These are phyloP conservation scores for Phytophthora sojae DNA, from an alignment of 352 stramenopile species.

Conservation along the genomic window DNA sequence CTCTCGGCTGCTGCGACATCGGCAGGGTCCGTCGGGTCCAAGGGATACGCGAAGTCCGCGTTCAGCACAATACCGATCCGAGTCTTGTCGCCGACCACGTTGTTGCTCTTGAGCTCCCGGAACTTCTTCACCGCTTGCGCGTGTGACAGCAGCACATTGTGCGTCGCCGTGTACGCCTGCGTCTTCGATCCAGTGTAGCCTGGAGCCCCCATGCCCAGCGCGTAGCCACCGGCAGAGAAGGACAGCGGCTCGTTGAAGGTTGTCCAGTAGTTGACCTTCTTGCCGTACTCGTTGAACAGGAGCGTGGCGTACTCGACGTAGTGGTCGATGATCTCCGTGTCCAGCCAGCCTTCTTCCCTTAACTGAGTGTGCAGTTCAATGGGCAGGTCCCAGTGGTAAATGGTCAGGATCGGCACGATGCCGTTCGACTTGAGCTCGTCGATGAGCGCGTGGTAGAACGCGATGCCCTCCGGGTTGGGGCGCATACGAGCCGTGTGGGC, in stretches of 20 bases:
- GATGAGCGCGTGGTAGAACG: conserved; percentile 93
- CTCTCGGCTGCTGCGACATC: conserved; percentile 73
- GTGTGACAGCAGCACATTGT: conserved; percentile 92
- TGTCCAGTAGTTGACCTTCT: conserved; percentile 91
- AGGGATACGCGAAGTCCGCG: conserved; percentile 79
- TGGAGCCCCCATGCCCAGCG: conserved; percentile 56
- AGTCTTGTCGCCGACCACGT: conserved; percentile 46
- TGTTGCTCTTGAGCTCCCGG: conserved; percentile 65
- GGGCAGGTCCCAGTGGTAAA: conserved; percentile 85
- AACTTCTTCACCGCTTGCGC: conserved; percentile 87
- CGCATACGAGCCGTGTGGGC: too few species aligned
- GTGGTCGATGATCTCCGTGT: conserved; percentile 54
- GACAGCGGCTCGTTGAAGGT: conserved; percentile 94
- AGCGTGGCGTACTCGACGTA: conserved; percentile 89
- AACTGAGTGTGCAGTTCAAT: too few species aligned
- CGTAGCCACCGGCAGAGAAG: conserved; percentile 83
- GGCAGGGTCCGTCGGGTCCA: conserved; percentile 61
- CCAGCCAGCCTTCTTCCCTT: conserved; percentile 55
- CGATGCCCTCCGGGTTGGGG: conserved; percentile 84
- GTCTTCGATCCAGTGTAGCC: conserved; percentile 39
- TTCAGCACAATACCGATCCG: conserved; percentile 94
- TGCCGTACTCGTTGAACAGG: conserved; percentile 90
- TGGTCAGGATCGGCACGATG: conserved; percentile 13
- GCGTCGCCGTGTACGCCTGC: conserved; percentile 55
- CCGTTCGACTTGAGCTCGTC: conserved; percentile 52